A percentile compares a stretch with the other conserved stretches of the same genome.
phyloP scores from a whole-genome alignment of 176 grass and related monocot species.

The Ampelocalamus luodianensis region DNA sequence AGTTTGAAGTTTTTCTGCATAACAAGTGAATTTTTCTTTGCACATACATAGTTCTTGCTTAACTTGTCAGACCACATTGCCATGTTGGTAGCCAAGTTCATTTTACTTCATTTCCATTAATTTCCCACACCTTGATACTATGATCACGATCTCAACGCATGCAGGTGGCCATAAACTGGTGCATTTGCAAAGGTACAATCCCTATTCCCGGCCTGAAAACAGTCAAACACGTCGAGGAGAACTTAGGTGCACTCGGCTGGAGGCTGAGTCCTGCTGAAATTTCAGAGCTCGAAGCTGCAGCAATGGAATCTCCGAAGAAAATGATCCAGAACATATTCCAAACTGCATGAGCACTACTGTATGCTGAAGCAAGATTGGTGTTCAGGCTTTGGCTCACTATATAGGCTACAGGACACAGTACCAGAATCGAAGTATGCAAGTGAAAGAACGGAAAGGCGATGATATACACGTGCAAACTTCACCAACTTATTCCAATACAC shows the following conservation, averaged over 20 bases:
- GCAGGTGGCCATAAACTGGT: slow-evolving; percentile 98
- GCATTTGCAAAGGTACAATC: slow-evolving; percentile 84
- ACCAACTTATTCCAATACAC: slow-evolving; percentile 31
- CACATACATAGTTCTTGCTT: background rate
- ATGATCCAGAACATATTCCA: slow-evolving; percentile 96
- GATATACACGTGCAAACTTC: background rate
- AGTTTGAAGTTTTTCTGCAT: background rate
- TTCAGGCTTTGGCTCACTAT: background rate
- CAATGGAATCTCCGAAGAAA: slow-evolving; percentile 70
- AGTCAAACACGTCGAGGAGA: slow-evolving; percentile 71
- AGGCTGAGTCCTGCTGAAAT: slow-evolving; percentile 64
- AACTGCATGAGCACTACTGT: slow-evolving; percentile 42
- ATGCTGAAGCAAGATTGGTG: too few relatives aligned
- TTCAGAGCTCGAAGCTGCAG: slow-evolving; percentile 69
- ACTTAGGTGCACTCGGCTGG: slow-evolving; percentile 85
- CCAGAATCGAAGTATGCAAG: background rate
- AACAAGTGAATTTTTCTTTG: background rate
- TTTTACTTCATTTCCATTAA: background rate
- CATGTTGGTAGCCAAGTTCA: background rate
- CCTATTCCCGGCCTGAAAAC: slow-evolving; percentile 88
- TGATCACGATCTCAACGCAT: background rate
- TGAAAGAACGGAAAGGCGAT: background rate
- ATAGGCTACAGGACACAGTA: background rate
- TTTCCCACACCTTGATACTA: background rate
- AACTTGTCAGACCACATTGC: background rate